Evolutionary conservation across 495 filamentous ascomycete genomes (phyloP), one percentile per base, ranked within the genome.

Genomic region (Aspergillus leporis): DNA sequence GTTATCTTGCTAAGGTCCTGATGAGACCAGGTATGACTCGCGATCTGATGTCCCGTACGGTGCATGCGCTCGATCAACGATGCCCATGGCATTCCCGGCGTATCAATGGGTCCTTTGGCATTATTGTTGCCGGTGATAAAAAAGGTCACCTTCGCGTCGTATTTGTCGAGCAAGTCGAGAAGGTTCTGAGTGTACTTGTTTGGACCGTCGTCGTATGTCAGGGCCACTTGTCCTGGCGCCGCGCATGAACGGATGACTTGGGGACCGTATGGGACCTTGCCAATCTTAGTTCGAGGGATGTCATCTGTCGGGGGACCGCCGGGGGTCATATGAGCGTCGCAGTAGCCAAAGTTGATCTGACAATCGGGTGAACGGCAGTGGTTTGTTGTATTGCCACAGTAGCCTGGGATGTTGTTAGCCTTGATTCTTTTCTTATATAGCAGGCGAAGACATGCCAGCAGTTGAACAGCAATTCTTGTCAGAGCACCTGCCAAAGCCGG

Each of bases 1-100:
- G 82, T 75, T 68, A 85, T 67, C 66, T 82, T 80, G 71, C 81
- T 80, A 62, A 91, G 73, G 78, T 91, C 81, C 74, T 86, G 76
- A 63, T 96, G 91, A 40, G 87, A 90, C 90, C 90, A 96, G 1
- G 89, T 94, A 63, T 96, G 91, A 63, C 85, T 89, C 30, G 87
- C 91, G 54, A 96, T 77, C 68, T 94, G 91, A 66, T 96, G 91
- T n/a, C 90, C 90, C 51, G 78, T 79, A 45, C 71, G 72, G 59
- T 78, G 70, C 87, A 87, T 91, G 60, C 89, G 86, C 75, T 83
- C 68, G 45, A 94, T 88, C 38, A 91, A 75, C 9, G 75, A 66
- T 19, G 78, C 77, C 76, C 84, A 90, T 3, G 79, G 80, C 22
- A 78, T 78, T 5, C 70, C 66, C 0, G 79, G 77, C 56, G 82